These are phyloP conservation scores for Yamadazyma oceani DNA, from an alignment of 1,139 yeast genomes.

Conservation along the genomic window DNA sequence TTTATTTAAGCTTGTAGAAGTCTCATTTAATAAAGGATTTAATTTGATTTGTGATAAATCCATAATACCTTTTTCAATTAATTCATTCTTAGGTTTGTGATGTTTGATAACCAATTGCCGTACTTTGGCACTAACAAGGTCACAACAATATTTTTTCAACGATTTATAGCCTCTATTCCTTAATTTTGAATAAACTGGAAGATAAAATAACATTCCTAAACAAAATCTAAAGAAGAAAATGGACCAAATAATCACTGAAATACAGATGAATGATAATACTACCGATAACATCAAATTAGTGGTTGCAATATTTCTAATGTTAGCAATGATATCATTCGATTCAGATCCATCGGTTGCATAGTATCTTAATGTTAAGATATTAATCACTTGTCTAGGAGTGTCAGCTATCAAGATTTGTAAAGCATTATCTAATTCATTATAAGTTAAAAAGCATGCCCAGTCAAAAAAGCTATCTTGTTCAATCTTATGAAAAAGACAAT, in stretches of 20 bases:
- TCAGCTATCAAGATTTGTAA: slow-evolving; percentile 69
- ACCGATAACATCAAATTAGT: slow-evolving; percentile 66
- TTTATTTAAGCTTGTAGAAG: slow-evolving; percentile 5
- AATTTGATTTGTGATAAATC: slow-evolving; percentile 21
- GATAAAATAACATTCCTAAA: slow-evolving; percentile 54
- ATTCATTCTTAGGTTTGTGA: slow-evolving; percentile 41
- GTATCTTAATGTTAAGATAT: slow-evolving; percentile 66
- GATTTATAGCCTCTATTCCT: slow-evolving; percentile 34
- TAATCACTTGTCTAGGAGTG: slow-evolving; percentile 85
- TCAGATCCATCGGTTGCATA: slow-evolving; percentile 50
- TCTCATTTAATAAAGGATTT: slow-evolving; percentile 27
- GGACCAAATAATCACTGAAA: slow-evolving; percentile 75
- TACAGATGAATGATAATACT: slow-evolving; percentile 69
- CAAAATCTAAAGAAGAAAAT: slow-evolving; percentile 62
- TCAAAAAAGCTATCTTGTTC: slow-evolving; percentile 67
- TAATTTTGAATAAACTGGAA: slow-evolving; percentile 56
- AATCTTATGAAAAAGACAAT: slow-evolving; percentile 70
- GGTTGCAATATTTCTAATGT: slow-evolving; percentile 59
- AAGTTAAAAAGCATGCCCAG: slow-evolving; percentile 66
- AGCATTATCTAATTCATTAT: slow-evolving; percentile 67
- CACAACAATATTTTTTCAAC: slow-evolving; percentile 60
- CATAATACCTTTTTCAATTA: slow-evolving; percentile 36
- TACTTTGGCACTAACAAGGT: slow-evolving; percentile 55
- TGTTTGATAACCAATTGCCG: slow-evolving; percentile 48
- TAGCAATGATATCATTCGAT: slow-evolving; percentile 46